Conservation (phyloP, 106 monocot genomes). For the Narthecium ossifragum region DNA sequence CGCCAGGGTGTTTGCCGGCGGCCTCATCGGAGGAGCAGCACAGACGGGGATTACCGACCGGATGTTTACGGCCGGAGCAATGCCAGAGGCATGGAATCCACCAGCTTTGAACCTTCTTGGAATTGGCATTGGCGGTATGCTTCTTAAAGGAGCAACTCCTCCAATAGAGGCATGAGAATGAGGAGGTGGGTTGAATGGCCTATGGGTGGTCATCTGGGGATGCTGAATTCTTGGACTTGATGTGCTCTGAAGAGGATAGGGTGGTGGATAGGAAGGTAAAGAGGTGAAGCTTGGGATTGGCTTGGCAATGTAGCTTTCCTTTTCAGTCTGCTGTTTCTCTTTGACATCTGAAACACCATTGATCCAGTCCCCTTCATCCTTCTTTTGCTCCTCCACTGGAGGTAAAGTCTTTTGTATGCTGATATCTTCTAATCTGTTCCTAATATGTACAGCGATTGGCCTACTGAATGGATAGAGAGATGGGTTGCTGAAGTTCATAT, state of each 20-base stretch:
- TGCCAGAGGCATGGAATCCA: constrained; percentile 7
- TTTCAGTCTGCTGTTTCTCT: neutral
- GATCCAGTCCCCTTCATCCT: neutral
- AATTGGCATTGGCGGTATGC: constrained; percentile 1
- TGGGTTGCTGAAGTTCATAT: constrained; percentile 2
- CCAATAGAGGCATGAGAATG: neutral
- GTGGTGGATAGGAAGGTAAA: neutral
- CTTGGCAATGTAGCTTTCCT: neutral
- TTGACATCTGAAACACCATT: neutral
- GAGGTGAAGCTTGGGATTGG: neutral
- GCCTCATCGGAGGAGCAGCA: constrained; percentile 21
- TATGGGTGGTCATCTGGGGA: neutral
- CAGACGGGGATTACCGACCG: constrained; percentile 30
- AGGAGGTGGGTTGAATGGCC: neutral
- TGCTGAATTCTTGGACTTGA: constrained; percentile 2
- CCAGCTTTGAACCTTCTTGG: constrained; percentile 10
- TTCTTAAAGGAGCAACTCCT: neutral
- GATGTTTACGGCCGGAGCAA: constrained; percentile 23
- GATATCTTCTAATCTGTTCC: neutral
- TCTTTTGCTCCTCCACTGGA: constrained; percentile 5
- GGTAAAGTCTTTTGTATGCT: neutral
- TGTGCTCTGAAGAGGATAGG: neutral
- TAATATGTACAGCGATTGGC: neutral
- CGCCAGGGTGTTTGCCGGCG: neutral
- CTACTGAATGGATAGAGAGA: neutral